Evolutionary conservation across 1,284 basidiomycete genomes (phyloP).

Genomic region (Tranzscheliella williamsii): DNA sequence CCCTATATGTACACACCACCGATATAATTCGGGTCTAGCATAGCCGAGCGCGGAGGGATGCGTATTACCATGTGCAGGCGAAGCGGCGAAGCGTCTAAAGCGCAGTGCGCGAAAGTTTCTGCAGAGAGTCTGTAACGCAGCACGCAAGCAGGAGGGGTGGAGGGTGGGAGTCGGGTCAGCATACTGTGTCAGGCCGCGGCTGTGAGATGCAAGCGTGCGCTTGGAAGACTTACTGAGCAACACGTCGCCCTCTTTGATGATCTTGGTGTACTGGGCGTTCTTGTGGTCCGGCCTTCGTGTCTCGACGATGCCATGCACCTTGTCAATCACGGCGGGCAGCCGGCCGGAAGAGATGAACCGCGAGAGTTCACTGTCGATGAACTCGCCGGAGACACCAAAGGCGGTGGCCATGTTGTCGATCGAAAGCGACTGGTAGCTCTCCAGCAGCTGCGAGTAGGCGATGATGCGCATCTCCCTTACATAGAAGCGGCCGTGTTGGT

Average conservation of each 20-base stretch:
- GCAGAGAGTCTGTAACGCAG: constrained; percentile 56
- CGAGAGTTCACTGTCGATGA: constrained; percentile 84
- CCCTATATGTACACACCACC: too few species aligned
- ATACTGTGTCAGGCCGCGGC: too few species aligned
- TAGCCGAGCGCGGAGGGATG: too few species aligned
- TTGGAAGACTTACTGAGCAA: constrained; percentile 68
- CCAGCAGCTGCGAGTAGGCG: constrained; percentile 87
- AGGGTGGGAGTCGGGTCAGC: too few species aligned
- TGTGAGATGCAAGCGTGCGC: not conserved
- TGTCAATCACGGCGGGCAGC: constrained; percentile 88
- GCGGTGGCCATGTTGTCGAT: constrained; percentile 82
- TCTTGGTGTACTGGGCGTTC: constrained; percentile 86
- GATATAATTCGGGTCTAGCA: too few species aligned
- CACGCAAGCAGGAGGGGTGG: too few species aligned
- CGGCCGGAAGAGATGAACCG: constrained; percentile 90
- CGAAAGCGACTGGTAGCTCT: constrained; percentile 87
- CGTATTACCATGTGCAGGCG: too few species aligned
- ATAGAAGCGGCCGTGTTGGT: constrained; percentile 86
- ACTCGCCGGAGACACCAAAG: constrained; percentile 86
- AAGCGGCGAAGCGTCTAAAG: too few species aligned
- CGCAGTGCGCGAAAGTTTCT: constrained; percentile 58
- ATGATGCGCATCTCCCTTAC: constrained; percentile 95
- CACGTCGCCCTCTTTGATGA: constrained; percentile 85
- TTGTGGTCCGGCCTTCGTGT: constrained; percentile 84
- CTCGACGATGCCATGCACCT: constrained; percentile 83